phyloP scores from a whole-genome alignment of 2,329 filamentous ascomycete species.

The Alternaria triticimaculans region DNA sequence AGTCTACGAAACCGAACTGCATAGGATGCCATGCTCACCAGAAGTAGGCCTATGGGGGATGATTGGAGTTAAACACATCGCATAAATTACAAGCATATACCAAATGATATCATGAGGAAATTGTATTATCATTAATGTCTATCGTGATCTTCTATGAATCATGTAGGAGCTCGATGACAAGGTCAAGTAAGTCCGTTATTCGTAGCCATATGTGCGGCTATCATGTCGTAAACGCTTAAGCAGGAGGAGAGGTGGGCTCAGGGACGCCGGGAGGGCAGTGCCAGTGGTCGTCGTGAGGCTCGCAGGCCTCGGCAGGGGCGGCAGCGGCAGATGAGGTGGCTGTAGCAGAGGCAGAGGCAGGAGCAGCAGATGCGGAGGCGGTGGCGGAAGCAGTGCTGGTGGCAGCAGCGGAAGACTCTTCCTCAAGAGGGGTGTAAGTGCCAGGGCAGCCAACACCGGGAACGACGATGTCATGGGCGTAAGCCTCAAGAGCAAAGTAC shows the following conservation, averaged over 20 bases:
- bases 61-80: not conserved
- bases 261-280: slow-evolving; percentile 35
- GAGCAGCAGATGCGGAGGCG: slow-evolving; percentile 1
- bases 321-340: slow-evolving; percentile 4
- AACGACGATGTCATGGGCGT: slow-evolving; percentile 68
- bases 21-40: not conserved
- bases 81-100: not conserved
- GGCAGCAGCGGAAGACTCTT: slow-evolving; percentile 7
- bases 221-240: slow-evolving; percentile 9
- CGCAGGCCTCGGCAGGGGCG: slow-evolving; percentile 19
- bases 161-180: not conserved
- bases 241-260: slow-evolving; percentile 28
- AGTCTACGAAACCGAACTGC: not conserved
- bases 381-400: slow-evolving; percentile 11
- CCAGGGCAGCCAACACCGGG: slow-evolving; percentile 69
- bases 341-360: slow-evolving; percentile 5
- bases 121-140: slow-evolving; percentile 20
- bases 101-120: not conserved
- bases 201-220: not conserved
- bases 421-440: slow-evolving; percentile 24
- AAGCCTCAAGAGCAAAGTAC: slow-evolving; percentile 73
- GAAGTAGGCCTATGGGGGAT: not conserved
- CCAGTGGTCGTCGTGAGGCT: slow-evolving; percentile 35
- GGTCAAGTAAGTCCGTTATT: not conserved
- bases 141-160: slow-evolving; percentile 3